Base-by-base conservation (phyloP, 2,329 filamentous ascomycete genomes). In the Paradendryphiella salina region DNA sequence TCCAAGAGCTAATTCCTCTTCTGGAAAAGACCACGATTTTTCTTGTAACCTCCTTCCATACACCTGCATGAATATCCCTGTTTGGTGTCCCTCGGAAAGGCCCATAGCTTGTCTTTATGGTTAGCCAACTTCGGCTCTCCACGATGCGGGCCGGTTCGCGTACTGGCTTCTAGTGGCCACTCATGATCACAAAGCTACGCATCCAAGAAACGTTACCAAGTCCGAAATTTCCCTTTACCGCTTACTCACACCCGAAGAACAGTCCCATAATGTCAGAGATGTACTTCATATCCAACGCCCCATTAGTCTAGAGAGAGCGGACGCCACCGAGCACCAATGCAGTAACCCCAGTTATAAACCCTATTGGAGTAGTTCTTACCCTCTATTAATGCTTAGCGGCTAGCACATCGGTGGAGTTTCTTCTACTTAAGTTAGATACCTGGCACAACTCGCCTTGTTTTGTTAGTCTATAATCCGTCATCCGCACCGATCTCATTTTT, bases 31-130 rank as follows among this genome's bases (percentile, higher is more conserved):
- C 21, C 5, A 23, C 21, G n/a, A n/a, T n/a, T 23, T 23, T 7
- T 23, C 21, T 23, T 23, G 2, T 8, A 2, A 23, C 5, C 4
- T 6, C 21, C 6, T 23, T 23, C 21, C 21, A 8, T 7, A 8
- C 2, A 8, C 2, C 23, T 26, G 8, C 23, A 26, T 9, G 6
- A 10, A 26, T 10, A 10, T 23, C 23, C 23, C 23, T 3, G 23
- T 26, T 26, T 9, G 7, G 23, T 26, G 8, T 9, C 1, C 10
- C 23, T 26, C 23, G 6, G 23, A 26, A 26, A 10, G 2, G 67
- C 5, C 75, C 75, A 18, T 71, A 52, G 11, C 11, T n/a, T 14
- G 14, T 29, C 0, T 20, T 5, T 15, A 18, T 18, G 21, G 28
- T 23, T n/a, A 14, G 21, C 20, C 37, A 14, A 17, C 28, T 52